Evolutionary conservation across 768 basidiomycete species (phyloP).

Genomic region (Leucocoprinus leucothites): DNA sequence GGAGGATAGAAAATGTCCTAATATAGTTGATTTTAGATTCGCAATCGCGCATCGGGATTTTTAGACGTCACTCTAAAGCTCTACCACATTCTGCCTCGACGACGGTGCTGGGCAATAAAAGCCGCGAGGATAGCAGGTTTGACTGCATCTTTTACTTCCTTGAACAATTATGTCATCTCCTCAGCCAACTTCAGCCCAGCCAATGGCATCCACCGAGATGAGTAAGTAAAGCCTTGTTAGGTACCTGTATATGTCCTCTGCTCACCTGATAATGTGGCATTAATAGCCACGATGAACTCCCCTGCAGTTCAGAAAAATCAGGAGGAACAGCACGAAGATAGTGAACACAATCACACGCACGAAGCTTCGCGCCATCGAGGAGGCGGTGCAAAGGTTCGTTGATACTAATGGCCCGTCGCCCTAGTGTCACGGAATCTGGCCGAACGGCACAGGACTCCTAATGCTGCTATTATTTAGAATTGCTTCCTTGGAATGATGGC

Average conservation of each 20-base stretch:
- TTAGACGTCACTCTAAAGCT: no score
- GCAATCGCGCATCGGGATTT: no score
- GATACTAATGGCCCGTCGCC: background rate
- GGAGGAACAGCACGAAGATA: background rate
- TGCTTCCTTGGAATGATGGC: slow-evolving; percentile 60
- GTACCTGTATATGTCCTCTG: background rate
- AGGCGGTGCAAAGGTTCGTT: slow-evolving; percentile 63
- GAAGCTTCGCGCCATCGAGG: slow-evolving; percentile 58
- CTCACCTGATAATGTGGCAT: background rate
- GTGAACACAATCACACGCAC: slow-evolving; percentile 35
- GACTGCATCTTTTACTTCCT: no score
- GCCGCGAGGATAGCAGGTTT: no score
- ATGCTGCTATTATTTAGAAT: slow-evolving; percentile 46
- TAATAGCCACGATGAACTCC: slow-evolving; percentile 40
- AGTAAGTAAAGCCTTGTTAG: slow-evolving; percentile 37
- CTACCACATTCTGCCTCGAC: no score
- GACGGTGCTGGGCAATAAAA: no score
- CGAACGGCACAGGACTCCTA: background rate
- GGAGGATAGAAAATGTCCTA: no score
- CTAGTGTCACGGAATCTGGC: no score
- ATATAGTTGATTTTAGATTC: no score
- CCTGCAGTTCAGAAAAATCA: background rate
- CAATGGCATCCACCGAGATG: slow-evolving; percentile 60
- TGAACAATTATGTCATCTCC: background rate
- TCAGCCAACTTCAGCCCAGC: slow-evolving; percentile 46